These are phyloP conservation scores for Oryza nivara DNA, from an alignment of 176 grass and related monocot species.

Conservation along the genomic window DNA sequence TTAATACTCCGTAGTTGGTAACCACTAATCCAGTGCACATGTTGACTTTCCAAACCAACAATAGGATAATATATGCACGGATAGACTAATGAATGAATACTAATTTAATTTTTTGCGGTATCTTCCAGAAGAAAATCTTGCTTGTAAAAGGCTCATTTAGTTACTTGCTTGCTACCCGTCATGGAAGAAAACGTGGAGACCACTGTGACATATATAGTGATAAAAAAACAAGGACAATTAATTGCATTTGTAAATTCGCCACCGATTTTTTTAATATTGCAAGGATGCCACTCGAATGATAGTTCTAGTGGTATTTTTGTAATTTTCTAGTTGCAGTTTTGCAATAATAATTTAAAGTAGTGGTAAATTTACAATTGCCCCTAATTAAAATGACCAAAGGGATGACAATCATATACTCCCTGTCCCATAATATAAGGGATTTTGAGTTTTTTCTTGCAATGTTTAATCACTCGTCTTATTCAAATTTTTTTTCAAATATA, in stretches of 20 bases:
- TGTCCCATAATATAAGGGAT: too few species aligned
- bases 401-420: too few species aligned
- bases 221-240: background rate
- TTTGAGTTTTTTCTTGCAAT: too few species aligned
- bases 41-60: background rate
- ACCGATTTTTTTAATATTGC: too few species aligned
- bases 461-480: too few species aligned
- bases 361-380: too few species aligned
- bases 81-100: background rate
- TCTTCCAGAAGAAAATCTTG: conserved; percentile 1
- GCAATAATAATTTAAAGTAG: too few species aligned
- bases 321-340: too few species aligned
- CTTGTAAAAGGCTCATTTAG: background rate
- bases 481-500: too few species aligned
- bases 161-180: background rate
- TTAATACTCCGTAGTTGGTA: background rate
- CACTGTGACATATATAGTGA: background rate
- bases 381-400: background rate
- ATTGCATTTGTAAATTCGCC: too few species aligned
- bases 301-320: too few species aligned
- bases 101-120: background rate
- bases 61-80: background rate
- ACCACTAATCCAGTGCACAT: background rate
- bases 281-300: too few species aligned
- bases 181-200: background rate